A percentile compares a stretch with the other conserved stretches of the same genome.
Evolutionary conservation across 495 filamentous ascomycete genomes (phyloP).

Genomic region (Filosporella fistucella): DNA sequence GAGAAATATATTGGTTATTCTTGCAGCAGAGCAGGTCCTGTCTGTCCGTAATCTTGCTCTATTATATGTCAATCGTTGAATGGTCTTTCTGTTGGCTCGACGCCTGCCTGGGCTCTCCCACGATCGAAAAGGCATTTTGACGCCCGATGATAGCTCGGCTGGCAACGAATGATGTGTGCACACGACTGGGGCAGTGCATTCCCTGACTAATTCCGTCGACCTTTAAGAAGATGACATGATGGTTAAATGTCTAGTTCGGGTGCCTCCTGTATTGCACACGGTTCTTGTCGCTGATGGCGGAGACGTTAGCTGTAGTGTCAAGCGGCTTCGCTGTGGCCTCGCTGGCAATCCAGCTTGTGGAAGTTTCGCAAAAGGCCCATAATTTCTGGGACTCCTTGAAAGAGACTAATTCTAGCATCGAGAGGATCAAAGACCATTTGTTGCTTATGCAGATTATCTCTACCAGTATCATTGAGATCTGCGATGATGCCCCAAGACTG

Average conservation of each 20-base stretch:
- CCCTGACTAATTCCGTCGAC: not conserved
- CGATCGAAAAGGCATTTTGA: not conserved
- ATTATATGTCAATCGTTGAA: no score
- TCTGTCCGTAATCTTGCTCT: no score
- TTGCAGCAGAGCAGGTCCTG: no score
- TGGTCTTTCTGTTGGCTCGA: no score
- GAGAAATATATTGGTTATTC: no score
- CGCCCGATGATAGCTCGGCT: not conserved
- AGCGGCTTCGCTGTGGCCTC: conserved; percentile 1
- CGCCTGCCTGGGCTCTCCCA: no score
- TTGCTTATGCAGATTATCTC: not conserved
- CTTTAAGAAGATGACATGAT: not conserved
- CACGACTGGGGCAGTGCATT: not conserved
- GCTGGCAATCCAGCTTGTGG: not conserved
- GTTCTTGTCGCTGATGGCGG: not conserved
- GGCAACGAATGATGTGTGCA: not conserved
- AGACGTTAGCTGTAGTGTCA: not conserved
- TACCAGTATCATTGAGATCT: not conserved
- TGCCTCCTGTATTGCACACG: not conserved
- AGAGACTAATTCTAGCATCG: not conserved
- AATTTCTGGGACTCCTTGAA: not conserved
- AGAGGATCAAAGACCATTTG: conserved; percentile 3
- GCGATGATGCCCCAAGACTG: not conserved
- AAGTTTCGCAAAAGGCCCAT: not conserved
- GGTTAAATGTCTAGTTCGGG: not conserved